These are phyloP conservation scores for Sclerotinia glacialis DNA, from an alignment of 2,329 filamentous ascomycete genomes.

Conservation along the genomic window DNA sequence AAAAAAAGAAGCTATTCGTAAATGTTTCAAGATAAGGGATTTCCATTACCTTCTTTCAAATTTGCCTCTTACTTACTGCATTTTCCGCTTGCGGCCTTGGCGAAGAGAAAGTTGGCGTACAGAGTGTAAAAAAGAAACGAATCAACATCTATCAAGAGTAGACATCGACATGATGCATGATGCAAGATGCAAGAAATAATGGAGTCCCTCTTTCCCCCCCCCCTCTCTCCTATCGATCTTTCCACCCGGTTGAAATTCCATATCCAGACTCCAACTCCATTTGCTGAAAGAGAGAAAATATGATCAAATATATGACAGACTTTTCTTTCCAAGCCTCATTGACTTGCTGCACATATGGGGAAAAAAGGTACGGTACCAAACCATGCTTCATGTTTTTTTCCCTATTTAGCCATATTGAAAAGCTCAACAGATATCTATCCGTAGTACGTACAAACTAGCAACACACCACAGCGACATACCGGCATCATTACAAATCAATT, in stretches of 20 bases:
- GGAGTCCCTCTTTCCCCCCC: not conserved
- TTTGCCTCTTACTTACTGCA: conserved; percentile 12
- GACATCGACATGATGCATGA: conserved; percentile 4
- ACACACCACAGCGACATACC: not conserved
- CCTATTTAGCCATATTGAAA: not conserved
- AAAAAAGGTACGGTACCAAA: not conserved
- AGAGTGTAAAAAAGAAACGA: not conserved
- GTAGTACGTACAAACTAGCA: not conserved
- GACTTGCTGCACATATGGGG: not conserved
- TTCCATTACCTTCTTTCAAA: not conserved
- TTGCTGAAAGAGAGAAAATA: not conserved
- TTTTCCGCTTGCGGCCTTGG: conserved; percentile 1
- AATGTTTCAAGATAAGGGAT: not conserved
- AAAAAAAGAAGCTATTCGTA: conserved; percentile 6
- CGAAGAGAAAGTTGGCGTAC: not conserved
- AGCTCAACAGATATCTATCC: not conserved
- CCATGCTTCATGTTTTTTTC: conserved; percentile 3
- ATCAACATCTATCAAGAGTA: not conserved
- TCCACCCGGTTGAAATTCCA: not conserved
- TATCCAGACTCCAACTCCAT: not conserved
- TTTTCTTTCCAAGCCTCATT: not conserved
- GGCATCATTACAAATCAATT: not conserved
- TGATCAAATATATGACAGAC: not conserved
- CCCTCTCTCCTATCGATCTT: not conserved
- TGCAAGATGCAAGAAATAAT: conserved; percentile 16